A percentile compares a stretch with the other conserved stretches of the same genome.
Evolutionary conservation across 257 asterid species (phyloP).

Genomic region (Solanum megistacrolobum): DNA sequence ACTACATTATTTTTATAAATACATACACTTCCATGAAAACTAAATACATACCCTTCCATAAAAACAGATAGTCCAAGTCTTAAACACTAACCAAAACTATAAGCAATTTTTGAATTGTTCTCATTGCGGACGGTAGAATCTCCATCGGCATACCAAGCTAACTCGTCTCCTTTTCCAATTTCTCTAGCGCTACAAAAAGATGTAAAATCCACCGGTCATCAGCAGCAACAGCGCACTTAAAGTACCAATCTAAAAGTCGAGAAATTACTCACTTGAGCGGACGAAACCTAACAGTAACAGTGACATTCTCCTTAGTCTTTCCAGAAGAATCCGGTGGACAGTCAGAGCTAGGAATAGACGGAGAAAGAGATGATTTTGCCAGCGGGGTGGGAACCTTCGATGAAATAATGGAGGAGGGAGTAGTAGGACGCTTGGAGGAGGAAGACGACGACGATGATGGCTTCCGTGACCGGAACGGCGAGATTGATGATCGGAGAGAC

Average conservation of each 20-base stretch:
- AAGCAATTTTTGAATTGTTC: conserved; percentile 46
- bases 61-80: neutral
- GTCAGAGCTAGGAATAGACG: conserved; percentile 13
- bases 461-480: conserved; percentile 26
- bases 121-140: conserved; percentile 65
- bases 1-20: neutral
- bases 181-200: conserved; percentile 50
- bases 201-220: neutral
- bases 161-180: conserved; percentile 71
- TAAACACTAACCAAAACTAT: conserved; percentile 45
- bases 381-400: neutral
- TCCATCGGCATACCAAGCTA: conserved; percentile 92
- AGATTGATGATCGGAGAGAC: conserved; percentile 21
- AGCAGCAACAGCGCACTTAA: neutral
- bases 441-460: conserved; percentile 7
- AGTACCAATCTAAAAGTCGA: neutral
- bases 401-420: neutral
- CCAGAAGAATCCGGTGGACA: conserved; percentile 10
- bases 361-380: conserved; percentile 1
- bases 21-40: neutral
- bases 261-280: conserved; percentile 60
- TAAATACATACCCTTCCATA: neutral
- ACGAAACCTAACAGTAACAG: conserved; percentile 82
- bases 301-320: conserved; percentile 59
- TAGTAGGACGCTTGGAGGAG: conserved; percentile 8